Percentiles rank a stretch among this genome's conserved stretches.
Conservation (phyloP, 2,329 filamentous ascomycete species). For the Tolypocladium sp. region DNA sequence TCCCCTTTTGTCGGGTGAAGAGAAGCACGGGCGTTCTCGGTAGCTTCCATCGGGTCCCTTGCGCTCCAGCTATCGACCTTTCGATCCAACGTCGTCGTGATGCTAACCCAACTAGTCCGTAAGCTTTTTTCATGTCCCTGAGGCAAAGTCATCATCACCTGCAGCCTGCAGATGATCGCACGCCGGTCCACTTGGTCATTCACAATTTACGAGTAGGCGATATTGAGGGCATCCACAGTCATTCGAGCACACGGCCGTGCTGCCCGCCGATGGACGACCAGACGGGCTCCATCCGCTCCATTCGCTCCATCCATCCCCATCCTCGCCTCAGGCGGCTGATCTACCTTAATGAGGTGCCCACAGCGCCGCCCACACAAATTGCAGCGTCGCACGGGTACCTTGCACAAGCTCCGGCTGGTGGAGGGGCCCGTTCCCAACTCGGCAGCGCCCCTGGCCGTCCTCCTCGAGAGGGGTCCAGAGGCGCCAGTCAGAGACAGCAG, state of each 20-base stretch:
- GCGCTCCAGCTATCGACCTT: neutral
- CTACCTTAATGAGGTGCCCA: neutral
- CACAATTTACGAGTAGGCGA: neutral
- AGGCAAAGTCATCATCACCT: neutral
- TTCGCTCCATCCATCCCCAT: no score
- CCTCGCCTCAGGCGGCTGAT: neutral
- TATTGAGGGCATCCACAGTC: slow-evolving; percentile 1
- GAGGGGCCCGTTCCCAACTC: neutral
- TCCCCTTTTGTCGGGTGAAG: neutral
- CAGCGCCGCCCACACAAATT: neutral
- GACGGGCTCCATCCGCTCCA: neutral
- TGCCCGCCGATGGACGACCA: neutral
- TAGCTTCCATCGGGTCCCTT: neutral
- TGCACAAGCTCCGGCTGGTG: slow-evolving; percentile 6
- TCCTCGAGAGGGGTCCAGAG: neutral
- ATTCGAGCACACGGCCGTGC: neutral
- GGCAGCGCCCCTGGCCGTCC: neutral
- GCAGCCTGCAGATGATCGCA: neutral
- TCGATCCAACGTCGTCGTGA: neutral
- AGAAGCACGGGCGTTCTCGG: neutral
- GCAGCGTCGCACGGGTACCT: slow-evolving; percentile 9
- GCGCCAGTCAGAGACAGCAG: neutral
- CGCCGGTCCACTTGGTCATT: neutral
- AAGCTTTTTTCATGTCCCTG: neutral
- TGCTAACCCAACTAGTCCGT: neutral